Evolutionary conservation across 805 yeast species (phyloP), one percentile per base, ranked within the genome.

Genomic region (Isabelozyma gotoi): DNA sequence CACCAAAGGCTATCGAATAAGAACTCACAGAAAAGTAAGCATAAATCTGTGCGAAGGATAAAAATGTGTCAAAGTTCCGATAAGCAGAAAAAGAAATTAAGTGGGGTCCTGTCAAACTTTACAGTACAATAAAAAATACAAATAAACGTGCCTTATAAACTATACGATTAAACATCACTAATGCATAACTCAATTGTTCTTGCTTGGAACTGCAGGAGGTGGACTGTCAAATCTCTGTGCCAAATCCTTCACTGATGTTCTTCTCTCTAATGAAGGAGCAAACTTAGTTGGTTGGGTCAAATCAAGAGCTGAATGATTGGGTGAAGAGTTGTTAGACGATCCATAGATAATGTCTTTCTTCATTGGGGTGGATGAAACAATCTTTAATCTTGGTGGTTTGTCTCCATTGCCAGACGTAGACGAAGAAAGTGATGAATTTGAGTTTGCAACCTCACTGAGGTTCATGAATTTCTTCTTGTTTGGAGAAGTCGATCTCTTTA

Each of bases 401-500:
- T 41, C 8, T 41, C 51, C 8, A 42, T 54, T 14, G 21, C 8
- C 11, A 16, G 19, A 17, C 2, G 21, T 36, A 11, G 36, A 16
- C 14, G 38, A 20, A 24, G 40, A 34, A 20, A 10, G 14, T 19
- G 19, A 33, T 16, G 20, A 6, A 32, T n/a, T 14, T 10, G 49
- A 53, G 24, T 57, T 46, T 18, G 48, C 42, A 2, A 55, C 38
- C 33, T 51, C 59, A 24, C 29, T 24, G 29, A 24, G 29, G 29
- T 24, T 24, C 29, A 24, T 24, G 36, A 64, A 49, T 29, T 62
- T 63, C 46, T 65, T 68, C 41, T 70, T 71, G 42, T 63, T 68
- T 3, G 75, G 74, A 1, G 75, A 70, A 1, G 60, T 52, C 1
- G 74, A 68, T 45, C 75, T 55, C 42, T 54, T 68, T 27, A 68